These are phyloP conservation scores for Vitis riparia DNA, from an alignment of 164 flowering plant genomes.

Conservation along the genomic window DNA sequence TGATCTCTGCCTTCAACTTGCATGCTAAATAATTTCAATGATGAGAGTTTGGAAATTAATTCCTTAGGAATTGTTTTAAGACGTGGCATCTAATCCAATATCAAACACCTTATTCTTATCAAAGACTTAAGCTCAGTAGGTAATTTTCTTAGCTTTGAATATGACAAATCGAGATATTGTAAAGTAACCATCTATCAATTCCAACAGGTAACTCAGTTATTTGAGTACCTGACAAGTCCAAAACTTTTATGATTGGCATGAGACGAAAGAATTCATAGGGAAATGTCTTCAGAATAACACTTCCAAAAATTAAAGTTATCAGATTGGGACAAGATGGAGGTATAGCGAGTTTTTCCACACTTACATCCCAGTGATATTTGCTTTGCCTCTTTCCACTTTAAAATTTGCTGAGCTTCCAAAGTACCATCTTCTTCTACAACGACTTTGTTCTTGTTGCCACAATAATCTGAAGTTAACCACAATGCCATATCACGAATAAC, in stretches of 20 bases:
- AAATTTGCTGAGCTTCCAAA: background rate
- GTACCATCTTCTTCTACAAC: background rate
- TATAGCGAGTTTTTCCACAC: background rate
- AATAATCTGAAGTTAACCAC: conserved; percentile 6
- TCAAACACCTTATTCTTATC: background rate
- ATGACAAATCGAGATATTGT: conserved; percentile 11
- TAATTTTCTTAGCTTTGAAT: background rate
- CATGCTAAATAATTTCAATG: background rate
- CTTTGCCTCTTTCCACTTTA: background rate
- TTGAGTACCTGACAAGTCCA: conserved; percentile 6
- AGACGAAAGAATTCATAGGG: background rate
- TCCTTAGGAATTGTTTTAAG: background rate
- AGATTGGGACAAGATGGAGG: background rate
- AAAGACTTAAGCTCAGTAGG: background rate
- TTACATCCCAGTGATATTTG: background rate
- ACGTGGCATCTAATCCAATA: background rate
- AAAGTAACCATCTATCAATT: background rate
- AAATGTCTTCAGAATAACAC: background rate
- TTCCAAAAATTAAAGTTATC: background rate
- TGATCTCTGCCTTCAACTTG: background rate
- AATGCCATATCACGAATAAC: conserved; percentile 21
- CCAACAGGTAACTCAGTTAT: background rate
- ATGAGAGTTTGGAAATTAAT: conserved; percentile 8
- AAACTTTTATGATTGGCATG: conserved; percentile 2
- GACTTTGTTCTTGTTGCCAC: background rate